A percentile compares a stretch with the other conserved stretches of the same genome.
Conservation (phyloP, 306 rosid genomes). For the Trifolium dubium region DNA sequence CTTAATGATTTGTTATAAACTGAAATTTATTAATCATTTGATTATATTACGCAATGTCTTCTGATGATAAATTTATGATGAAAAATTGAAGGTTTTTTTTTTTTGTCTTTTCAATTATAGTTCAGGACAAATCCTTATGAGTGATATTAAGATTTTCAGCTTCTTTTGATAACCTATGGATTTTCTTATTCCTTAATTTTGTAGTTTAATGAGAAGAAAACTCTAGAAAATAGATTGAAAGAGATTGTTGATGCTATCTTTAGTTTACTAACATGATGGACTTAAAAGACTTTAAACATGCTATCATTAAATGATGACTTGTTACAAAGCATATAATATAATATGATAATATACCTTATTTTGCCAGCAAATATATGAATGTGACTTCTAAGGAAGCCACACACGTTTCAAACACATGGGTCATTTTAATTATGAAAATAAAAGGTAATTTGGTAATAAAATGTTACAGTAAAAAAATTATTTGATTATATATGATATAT, state of each 20-base stretch:
- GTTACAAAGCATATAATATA: conserved; percentile 15
- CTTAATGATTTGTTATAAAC: not conserved
- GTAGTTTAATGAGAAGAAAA: conserved; percentile 18
- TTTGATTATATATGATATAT: not conserved
- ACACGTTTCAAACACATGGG: conserved; percentile 25
- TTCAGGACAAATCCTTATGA: conserved; percentile 6
- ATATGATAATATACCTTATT: not conserved
- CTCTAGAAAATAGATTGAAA: conserved; percentile 27
- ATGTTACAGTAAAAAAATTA: conserved; percentile 3
- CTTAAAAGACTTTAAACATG: conserved; percentile 18
- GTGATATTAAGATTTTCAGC: conserved; percentile 9
- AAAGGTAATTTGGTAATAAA: not conserved
- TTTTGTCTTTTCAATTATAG: not conserved
- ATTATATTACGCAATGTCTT: not conserved
- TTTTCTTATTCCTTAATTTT: conserved; percentile 13
- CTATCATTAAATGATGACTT: conserved; percentile 37
- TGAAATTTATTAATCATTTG: not conserved
- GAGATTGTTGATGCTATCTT: conserved; percentile 34
- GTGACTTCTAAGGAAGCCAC: conserved; percentile 43
- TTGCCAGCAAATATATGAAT: conserved; percentile 36
- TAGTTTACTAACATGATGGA: conserved; percentile 15
- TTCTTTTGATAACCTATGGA: not conserved
- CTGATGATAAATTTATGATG: not conserved
- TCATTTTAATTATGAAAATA: conserved; percentile 19
- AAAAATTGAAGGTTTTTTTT: not conserved